Evolutionary conservation across 345 rosid species (phyloP), one percentile per base, ranked within the genome.

Genomic region (Brassica incana): DNA sequence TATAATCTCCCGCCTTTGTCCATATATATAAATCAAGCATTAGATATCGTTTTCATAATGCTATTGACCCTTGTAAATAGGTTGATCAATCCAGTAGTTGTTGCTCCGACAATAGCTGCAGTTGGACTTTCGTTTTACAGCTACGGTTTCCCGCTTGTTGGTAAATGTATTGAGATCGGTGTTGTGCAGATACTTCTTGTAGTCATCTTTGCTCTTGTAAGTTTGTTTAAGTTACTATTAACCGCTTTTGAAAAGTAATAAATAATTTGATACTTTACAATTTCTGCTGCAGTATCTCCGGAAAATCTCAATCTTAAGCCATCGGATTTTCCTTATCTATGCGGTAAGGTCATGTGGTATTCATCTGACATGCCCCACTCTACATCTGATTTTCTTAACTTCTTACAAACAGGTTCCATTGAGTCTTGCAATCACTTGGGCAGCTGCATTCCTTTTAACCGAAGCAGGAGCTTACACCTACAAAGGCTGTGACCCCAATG

Each of bases 91-190:
- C 99, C 99, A 6, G 99, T 95, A 67, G 99, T 93, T 75, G 96
- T 95, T 70, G 93, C 99, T 82, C 99, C 99, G 58, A 95, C 99
- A 8, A 84, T 95, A 82, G 99, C 99, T 77, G 99, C 99, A 35
- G 94, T 95, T 77, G 99, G 99, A 62, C 93, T 95, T 83, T 91
- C 98, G 0, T 95, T 95, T 78, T 95, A 88, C 83, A 90, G 96
- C 77, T 92, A 92, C 70, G 99, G 99, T 77, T 95, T 95, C 80
- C 95, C 97, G 52, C 84, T 87, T 56, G 99, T 87, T 80, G 98
- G 99, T 52, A 88, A 85, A 75, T 95, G 99, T 83, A 85, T 95
- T 35, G 99, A 95, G 89, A 89, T 92, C 40, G 97, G 99, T 40
- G 88, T 79, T 1, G 84, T 89, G 82, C 98, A 92, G 84, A 92